Percentiles rank a stretch among this genome's conserved stretches.
phyloP scores from a whole-genome alignment of 2,329 filamentous ascomycete genomes.

The Cladosporium sp. region DNA sequence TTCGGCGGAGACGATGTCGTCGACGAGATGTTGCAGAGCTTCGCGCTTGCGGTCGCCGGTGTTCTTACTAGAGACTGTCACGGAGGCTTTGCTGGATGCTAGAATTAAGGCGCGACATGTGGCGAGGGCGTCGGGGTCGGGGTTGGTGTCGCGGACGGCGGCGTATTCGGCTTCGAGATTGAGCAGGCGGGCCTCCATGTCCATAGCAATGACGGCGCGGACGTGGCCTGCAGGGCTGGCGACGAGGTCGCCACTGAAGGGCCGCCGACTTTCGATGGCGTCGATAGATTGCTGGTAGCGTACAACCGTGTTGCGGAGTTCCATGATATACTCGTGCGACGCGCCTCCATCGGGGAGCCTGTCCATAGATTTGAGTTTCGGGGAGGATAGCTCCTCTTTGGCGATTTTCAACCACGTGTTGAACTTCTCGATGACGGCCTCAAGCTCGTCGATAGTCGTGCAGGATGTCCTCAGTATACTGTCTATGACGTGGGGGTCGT shows the following conservation, averaged over 20 bases:
- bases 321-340: no score
- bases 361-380: no score
- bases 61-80: not conserved
- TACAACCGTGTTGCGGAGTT: no score
- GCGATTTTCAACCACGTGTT: not conserved
- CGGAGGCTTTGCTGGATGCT: not conserved
- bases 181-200: slow-evolving; percentile 26
- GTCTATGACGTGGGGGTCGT: not conserved
- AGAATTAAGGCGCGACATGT: slow-evolving; percentile 19
- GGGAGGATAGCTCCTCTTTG: not conserved
- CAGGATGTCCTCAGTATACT: not conserved
- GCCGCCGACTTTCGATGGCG: slow-evolving; percentile 1
- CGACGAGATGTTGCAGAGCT: slow-evolving; percentile 1
- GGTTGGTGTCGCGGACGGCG: slow-evolving; percentile 16
- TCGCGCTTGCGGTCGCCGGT: not conserved
- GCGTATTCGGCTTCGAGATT: slow-evolving; percentile 33
- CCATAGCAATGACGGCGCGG: slow-evolving; percentile 17
- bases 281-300: slow-evolving; percentile 11
- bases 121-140: slow-evolving; percentile 7
- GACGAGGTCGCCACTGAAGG: not conserved
- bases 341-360: no score
- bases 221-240: not conserved
- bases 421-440: slow-evolving; percentile 6
- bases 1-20: slow-evolving; percentile 30
- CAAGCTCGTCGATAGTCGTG: slow-evolving; percentile 11